Evolutionary conservation across 257 asterid genomes (phyloP), one percentile per base, ranked within the genome.

Genomic region (Linderniella brevidens): DNA sequence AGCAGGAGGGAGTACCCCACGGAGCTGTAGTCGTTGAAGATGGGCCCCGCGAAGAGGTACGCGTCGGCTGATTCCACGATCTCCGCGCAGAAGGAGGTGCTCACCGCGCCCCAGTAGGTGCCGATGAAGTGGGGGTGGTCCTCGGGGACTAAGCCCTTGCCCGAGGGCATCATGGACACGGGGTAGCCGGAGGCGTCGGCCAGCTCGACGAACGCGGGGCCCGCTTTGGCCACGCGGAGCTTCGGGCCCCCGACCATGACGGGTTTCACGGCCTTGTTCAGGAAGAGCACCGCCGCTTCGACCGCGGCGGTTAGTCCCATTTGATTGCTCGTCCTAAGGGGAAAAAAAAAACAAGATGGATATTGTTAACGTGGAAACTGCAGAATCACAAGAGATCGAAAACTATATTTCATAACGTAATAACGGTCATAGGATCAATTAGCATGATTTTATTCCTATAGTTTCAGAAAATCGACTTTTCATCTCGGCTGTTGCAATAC

Each of bases 271-370:
- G 63, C 63, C 13, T 58, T 58, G 46, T 58, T 50, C 11, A 58
- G 43, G 42, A 58, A 58, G 29, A 12, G 20, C 4, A 20, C 37
- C 11, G 63, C 19, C 3, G 50, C 63, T 54, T 65, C 76, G 17
- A 71, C 79, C 19, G 83, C 79, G 13, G 74, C 74, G 45, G 63
- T 71, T 10, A 75, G 54, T 1, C 83, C 76, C 62, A 60, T 48
- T 41, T 37, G 50, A 55, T 75, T 71, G 50, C 79, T 68, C 68
- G 60, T 7, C 25, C 76, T 25, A 25, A 2, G 32, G n/a, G n/a
- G n/a, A n/a, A n/a, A n/a, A 25, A 25, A 25, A 3, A 6, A 6
- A 25, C 4, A 6, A 25, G 32, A 25, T 25, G 6, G 32, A 25
- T 25, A n/a, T n/a, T n/a, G n/a, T n/a, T n/a, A n/a, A n/a, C n/a